Evolutionary conservation across 148 eudicot genomes (phyloP).

Genomic region (Arctostaphylos glauca): DNA sequence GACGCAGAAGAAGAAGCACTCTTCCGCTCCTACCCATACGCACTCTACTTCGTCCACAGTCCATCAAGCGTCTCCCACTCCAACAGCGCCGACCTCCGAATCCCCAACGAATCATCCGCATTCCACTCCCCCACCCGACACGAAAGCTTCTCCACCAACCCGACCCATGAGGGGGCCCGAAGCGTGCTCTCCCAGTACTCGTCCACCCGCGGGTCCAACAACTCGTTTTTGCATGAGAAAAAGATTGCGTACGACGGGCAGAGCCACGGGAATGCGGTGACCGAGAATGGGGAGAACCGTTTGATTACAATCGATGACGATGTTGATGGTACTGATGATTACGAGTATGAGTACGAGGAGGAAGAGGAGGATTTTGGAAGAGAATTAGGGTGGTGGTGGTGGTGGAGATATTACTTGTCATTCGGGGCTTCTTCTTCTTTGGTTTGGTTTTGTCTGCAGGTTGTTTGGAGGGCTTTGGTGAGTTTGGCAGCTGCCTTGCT

Average conservation of each 20-base stretch:
- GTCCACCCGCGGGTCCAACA: slow-evolving; percentile 49
- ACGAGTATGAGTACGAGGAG: slow-evolving; percentile 8
- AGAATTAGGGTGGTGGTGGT: slow-evolving; percentile 33
- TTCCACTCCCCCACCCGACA: slow-evolving; percentile 13
- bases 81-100: slow-evolving; percentile 15
- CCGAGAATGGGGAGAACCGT: slow-evolving; percentile 10
- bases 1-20: slow-evolving; percentile 51
- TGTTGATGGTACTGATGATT: background rate
- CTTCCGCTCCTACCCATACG: slow-evolving; percentile 30
- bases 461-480: slow-evolving; percentile 57
- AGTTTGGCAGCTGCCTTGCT: slow-evolving; percentile 60
- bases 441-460: slow-evolving; percentile 61
- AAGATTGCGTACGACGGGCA: slow-evolving; percentile 18
- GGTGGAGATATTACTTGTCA: slow-evolving; percentile 34
- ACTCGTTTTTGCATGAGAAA: slow-evolving; percentile 31
- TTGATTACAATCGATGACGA: background rate
- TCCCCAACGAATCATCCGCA: background rate
- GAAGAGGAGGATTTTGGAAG: slow-evolving; percentile 12
- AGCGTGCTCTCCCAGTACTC: slow-evolving; percentile 40
- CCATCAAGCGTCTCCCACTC: slow-evolving; percentile 49
- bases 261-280: slow-evolving; percentile 9
- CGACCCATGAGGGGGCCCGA: background rate
- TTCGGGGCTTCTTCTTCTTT: slow-evolving; percentile 41
- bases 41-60: slow-evolving; percentile 65
- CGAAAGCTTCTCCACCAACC: slow-evolving; percentile 7